phyloP scores from a whole-genome alignment of 495 filamentous ascomycete genomes.

The Neurospora sublineolata region DNA sequence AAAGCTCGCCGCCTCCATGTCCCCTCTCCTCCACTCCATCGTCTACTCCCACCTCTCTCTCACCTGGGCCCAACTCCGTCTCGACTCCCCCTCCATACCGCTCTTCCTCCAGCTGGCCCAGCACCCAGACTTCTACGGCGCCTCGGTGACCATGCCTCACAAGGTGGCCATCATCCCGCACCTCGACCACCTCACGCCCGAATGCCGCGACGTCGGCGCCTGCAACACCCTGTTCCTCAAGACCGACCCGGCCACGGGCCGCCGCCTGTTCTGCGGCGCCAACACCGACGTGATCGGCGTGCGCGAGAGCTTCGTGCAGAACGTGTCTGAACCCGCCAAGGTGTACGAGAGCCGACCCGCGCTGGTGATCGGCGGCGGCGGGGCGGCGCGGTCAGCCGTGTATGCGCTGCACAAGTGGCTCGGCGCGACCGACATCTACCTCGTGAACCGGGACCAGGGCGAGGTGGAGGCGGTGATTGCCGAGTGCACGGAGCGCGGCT shows the following conservation, averaged over 20 bases:
- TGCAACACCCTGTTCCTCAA: slow-evolving; percentile 64
- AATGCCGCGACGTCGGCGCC: slow-evolving; percentile 56
- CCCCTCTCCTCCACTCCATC: slow-evolving; percentile 55
- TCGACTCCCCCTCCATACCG: slow-evolving; percentile 41
- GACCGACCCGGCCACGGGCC: slow-evolving; percentile 24
- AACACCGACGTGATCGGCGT: slow-evolving; percentile 71
- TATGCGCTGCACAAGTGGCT: slow-evolving; percentile 59
- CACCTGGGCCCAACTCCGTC: slow-evolving; percentile 50
- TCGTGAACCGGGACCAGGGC: slow-evolving; percentile 52
- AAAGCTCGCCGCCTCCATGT: slow-evolving; percentile 52
- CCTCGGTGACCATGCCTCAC: slow-evolving; percentile 65
- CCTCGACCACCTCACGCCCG: slow-evolving; percentile 56
- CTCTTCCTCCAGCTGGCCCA: slow-evolving; percentile 20
- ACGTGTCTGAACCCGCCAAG: slow-evolving; percentile 24
- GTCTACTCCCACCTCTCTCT: slow-evolving; percentile 48
- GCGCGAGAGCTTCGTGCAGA: slow-evolving; percentile 54
- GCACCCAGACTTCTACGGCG: slow-evolving; percentile 29
- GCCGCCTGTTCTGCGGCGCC: slow-evolving; percentile 46
- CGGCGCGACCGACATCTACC: slow-evolving; percentile 52
- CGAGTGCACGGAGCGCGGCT: slow-evolving; percentile 42
- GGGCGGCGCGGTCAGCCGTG: slow-evolving; percentile 56
- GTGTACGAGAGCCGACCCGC: slow-evolving; percentile 45
- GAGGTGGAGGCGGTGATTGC: slow-evolving; percentile 54
- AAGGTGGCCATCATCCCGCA: slow-evolving; percentile 59
- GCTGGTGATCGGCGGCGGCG: slow-evolving; percentile 55